Percentiles rank a stretch among this genome's conserved stretches.
These are phyloP conservation scores for Phalaenopsis aphrodite DNA, from an alignment of 106 monocot genomes.

Conservation along the genomic window DNA sequence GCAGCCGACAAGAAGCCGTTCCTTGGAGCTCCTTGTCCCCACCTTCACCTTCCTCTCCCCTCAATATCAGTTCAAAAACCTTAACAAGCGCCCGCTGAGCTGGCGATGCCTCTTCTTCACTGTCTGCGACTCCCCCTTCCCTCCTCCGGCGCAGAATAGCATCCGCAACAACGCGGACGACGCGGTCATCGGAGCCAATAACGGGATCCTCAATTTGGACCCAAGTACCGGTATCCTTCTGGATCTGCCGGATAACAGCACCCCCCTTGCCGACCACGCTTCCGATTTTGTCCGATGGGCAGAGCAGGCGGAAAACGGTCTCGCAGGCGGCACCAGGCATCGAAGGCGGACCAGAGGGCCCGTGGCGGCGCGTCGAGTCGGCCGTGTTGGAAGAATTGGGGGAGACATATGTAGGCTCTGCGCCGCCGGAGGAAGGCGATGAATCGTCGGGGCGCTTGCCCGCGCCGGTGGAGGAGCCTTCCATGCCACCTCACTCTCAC, in stretches of 20 bases:
- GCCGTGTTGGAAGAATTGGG: conserved; percentile 10
- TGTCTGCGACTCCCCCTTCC: not conserved
- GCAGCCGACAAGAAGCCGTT: conserved; percentile 34
- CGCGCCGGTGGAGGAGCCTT: conserved; percentile 6
- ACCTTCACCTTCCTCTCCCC: conserved; percentile 25
- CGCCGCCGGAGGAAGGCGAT: conserved; percentile 9
- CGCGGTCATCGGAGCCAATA: conserved; percentile 41
- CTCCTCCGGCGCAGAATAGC: not conserved
- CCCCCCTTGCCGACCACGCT: conserved; percentile 54
- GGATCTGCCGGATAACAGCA: conserved; percentile 28
- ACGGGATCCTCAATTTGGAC: conserved; percentile 46
- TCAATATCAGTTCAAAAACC: conserved; percentile 59
- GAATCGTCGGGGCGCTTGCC: conserved; percentile 13
- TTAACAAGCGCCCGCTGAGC: conserved; percentile 52
- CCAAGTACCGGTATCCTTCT: conserved; percentile 36
- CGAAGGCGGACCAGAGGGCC: not conserved
- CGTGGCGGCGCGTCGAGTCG: conserved; percentile 20
- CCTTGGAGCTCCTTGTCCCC: conserved; percentile 16
- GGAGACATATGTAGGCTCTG: conserved; percentile 3
- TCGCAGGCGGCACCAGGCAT: conserved; percentile 13
- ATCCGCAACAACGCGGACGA: conserved; percentile 31
- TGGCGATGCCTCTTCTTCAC: conserved; percentile 19
- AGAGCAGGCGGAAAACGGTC: conserved; percentile 51
- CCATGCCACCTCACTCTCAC: conserved; percentile 11
- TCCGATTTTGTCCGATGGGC: conserved; percentile 39